Percentiles rank a stretch among this genome's conserved stretches.
Evolutionary conservation across 768 basidiomycete species (phyloP).

Genomic region (Tricholoma sp.): DNA sequence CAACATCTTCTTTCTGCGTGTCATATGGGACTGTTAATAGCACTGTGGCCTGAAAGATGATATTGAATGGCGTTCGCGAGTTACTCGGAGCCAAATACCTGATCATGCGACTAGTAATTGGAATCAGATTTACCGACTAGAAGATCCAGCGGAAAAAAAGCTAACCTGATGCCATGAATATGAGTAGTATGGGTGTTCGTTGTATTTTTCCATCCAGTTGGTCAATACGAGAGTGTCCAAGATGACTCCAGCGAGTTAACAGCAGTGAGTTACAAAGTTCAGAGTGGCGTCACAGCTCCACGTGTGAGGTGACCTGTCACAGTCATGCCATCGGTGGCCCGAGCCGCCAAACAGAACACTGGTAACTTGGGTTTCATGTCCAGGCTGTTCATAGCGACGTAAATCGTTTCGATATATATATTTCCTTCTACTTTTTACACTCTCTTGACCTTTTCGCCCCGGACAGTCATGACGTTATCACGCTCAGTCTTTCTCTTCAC

Average conservation of each 20-base stretch:
- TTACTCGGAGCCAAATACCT: conserved; percentile 39
- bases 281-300: no score
- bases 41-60: conserved; percentile 58
- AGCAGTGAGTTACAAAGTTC: no score
- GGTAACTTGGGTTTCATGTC: no score
- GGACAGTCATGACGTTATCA: not conserved
- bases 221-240: not conserved
- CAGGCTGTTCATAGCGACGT: no score
- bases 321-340: no score
- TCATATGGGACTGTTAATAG: conserved; percentile 69
- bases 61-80: conserved; percentile 6
- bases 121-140: conserved; percentile 11
- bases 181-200: conserved; percentile 35
- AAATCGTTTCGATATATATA: no score
- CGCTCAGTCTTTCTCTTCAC: not conserved
- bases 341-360: no score
- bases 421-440: no score
- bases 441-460: no score
- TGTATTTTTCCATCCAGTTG: conserved; percentile 36
- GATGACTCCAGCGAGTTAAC: no score
- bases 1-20: conserved; percentile 66
- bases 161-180: conserved; percentile 89
- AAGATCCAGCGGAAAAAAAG: conserved; percentile 9
- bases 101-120: conserved; percentile 72
- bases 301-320: no score